Conservation (phyloP, 2,329 filamentous ascomycete species). For the Pseudocercospora eumusae region DNA sequence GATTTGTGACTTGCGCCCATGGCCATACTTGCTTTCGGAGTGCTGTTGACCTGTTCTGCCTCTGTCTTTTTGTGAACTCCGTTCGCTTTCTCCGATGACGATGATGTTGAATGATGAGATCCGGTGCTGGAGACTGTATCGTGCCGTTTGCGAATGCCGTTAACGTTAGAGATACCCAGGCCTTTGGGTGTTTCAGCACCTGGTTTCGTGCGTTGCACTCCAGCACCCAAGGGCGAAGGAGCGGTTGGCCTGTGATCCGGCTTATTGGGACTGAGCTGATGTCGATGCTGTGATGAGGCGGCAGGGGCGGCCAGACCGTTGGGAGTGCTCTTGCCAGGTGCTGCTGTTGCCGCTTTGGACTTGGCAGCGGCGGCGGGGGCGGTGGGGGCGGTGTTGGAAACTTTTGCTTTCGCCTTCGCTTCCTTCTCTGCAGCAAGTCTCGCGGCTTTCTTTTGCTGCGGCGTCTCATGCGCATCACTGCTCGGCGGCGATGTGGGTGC, state of each 20-base stretch:
- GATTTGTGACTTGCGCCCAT: slow-evolving; percentile 33
- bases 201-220: slow-evolving; percentile 31
- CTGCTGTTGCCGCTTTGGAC: slow-evolving; percentile 11
- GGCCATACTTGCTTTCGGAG: slow-evolving; percentile 16
- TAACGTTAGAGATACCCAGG: slow-evolving; percentile 46
- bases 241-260: slow-evolving; percentile 59
- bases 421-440: slow-evolving; percentile 22
- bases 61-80: slow-evolving; percentile 26
- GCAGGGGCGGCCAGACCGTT: slow-evolving; percentile 32
- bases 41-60: slow-evolving; percentile 35
- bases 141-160: slow-evolving; percentile 36
- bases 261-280: slow-evolving; percentile 43
- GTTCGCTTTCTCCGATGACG: slow-evolving; percentile 22
- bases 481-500: slow-evolving; percentile 27
- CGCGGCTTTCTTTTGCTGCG: slow-evolving; percentile 24
- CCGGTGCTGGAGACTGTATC: slow-evolving; percentile 37
- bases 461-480: slow-evolving; percentile 29
- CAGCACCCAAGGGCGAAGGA: slow-evolving; percentile 62
- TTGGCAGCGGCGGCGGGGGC: slow-evolving; percentile 11
- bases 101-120: slow-evolving; percentile 24
- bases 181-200: slow-evolving; percentile 46
- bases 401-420: slow-evolving; percentile 9
- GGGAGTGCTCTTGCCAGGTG: slow-evolving; percentile 34
- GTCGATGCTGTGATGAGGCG: slow-evolving; percentile 36
- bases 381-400: neutral